Evolutionary conservation across 2,329 filamentous ascomycete genomes (phyloP).

Genomic region (Rhinocladiella mackenziei): DNA sequence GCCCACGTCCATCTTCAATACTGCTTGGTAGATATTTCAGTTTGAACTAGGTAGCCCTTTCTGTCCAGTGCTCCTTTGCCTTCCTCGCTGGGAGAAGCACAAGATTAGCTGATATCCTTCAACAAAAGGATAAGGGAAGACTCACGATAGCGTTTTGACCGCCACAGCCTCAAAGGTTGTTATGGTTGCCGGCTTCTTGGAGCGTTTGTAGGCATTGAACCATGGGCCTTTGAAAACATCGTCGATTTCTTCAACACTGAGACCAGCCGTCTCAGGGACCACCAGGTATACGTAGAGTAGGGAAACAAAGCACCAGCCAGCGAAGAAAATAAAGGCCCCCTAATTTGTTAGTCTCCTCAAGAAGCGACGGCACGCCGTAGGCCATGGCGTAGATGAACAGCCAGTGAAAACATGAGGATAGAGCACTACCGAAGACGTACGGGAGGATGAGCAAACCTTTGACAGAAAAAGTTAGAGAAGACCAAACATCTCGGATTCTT

Average conservation of each 20-base stretch:
- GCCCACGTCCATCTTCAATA: too few relatives aligned
- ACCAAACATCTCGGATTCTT: neutral
- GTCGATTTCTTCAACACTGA: slow-evolving; percentile 41
- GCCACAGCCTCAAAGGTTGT: too few relatives aligned
- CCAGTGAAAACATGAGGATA: slow-evolving; percentile 43
- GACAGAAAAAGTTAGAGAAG: neutral
- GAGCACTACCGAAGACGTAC: slow-evolving; percentile 44
- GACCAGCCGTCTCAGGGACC: slow-evolving; percentile 41
- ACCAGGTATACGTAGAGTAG: slow-evolving; percentile 40
- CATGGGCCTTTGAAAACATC: slow-evolving; percentile 35
- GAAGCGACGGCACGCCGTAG: slow-evolving; percentile 36
- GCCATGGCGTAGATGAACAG: slow-evolving; percentile 43
- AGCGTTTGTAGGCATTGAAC: slow-evolving; percentile 19
- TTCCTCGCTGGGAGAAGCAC: too few relatives aligned
- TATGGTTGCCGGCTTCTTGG: neutral
- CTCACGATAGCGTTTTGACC: too few relatives aligned
- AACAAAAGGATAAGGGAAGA: too few relatives aligned
- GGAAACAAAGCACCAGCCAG: slow-evolving; percentile 38
- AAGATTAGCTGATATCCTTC: too few relatives aligned
- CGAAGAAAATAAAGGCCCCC: slow-evolving; percentile 46
- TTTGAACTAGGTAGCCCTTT: too few relatives aligned
- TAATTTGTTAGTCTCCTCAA: slow-evolving; percentile 38
- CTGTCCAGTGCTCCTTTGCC: too few relatives aligned
- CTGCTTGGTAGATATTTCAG: too few relatives aligned
- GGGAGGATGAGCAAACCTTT: slow-evolving; percentile 41